Percentiles rank a stretch among this genome's conserved stretches.
These are phyloP conservation scores for Fragaria nilgerrensis DNA, from an alignment of 306 rosid species.

Conservation along the genomic window DNA sequence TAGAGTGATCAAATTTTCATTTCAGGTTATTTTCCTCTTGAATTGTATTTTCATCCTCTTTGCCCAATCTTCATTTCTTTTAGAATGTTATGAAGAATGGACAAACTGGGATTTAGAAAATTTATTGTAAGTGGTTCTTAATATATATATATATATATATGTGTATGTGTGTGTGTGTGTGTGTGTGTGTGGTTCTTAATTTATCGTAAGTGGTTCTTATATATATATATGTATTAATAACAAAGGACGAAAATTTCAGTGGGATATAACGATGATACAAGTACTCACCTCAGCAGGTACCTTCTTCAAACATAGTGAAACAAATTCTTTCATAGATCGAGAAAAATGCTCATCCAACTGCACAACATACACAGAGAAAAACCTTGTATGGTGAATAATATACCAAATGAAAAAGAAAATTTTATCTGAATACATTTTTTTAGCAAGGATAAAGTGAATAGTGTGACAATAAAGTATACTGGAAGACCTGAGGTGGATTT, in stretches of 20 bases:
- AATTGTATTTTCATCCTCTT: neutral
- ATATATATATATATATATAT: too few species aligned
- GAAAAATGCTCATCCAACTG: conserved; percentile 99
- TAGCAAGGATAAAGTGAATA: neutral
- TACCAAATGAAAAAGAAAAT: conserved; percentile 11
- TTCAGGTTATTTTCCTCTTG: neutral
- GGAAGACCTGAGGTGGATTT: conserved; percentile 87
- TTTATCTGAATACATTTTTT: conserved; percentile 15
- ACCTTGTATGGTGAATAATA: conserved; percentile 13
- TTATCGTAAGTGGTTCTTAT: too few species aligned
- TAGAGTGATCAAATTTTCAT: neutral
- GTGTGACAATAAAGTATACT: neutral
- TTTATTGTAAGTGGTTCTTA: neutral
- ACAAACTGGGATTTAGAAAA: neutral
- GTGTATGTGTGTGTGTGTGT: neutral
- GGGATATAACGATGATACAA: conserved; percentile 7
- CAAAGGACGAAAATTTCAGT: neutral
- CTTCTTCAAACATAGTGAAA: conserved; percentile 86
- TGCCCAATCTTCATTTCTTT: neutral
- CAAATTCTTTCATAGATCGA: conserved; percentile 93
- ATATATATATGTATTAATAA: neutral
- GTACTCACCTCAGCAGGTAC: conserved; percentile 86
- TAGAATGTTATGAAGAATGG: neutral
- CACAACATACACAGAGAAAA: conserved; percentile 35
- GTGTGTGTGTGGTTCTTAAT: neutral